Conservation (phyloP, 495 filamentous ascomycete species). For the Neurospora intermedia region DNA sequence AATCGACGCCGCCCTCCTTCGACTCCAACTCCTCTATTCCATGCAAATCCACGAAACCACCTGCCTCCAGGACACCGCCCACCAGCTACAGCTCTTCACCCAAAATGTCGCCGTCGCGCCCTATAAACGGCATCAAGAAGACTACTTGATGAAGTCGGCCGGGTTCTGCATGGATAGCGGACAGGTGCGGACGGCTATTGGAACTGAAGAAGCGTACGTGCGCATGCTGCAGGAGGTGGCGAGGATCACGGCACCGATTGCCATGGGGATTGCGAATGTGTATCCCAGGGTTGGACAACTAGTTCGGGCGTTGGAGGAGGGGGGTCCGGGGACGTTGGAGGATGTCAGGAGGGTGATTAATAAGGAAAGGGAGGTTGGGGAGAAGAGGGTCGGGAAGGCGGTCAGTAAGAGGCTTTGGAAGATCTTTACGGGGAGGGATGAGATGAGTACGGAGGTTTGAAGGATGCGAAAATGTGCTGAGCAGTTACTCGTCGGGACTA, state of each 20-base stretch:
- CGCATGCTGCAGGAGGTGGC: slow-evolving; percentile 72
- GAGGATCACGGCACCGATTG: slow-evolving; percentile 62
- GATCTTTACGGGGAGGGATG: slow-evolving; percentile 61
- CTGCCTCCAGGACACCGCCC: slow-evolving; percentile 54
- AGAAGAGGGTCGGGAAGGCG: slow-evolving; percentile 54
- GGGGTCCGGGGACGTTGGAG: slow-evolving; percentile 51
- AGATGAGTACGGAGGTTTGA: slow-evolving; percentile 51
- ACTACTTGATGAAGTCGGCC: slow-evolving; percentile 33
- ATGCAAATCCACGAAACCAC: slow-evolving; percentile 66
- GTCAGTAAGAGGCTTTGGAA: slow-evolving; percentile 64
- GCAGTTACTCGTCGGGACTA: no score
- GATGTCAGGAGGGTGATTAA: slow-evolving; percentile 57
- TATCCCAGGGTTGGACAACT: slow-evolving; percentile 50
- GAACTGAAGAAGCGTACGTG: slow-evolving; percentile 56
- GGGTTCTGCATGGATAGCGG: slow-evolving; percentile 78
- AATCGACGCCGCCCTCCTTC: slow-evolving; percentile 64
- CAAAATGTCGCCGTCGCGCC: slow-evolving; percentile 71
- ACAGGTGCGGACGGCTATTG: slow-evolving; percentile 65
- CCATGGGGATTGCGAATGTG: slow-evolving; percentile 54
- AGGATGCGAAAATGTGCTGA: no score
- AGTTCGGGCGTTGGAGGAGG: slow-evolving; percentile 43
- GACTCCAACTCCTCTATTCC: slow-evolving; percentile 57
- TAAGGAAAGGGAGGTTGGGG: slow-evolving; percentile 53
- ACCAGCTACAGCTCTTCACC: slow-evolving; percentile 68
- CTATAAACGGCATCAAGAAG: slow-evolving; percentile 43